Conservation (phyloP, 352 stramenopile genomes). For the Hyaloperonospora brassicae region DNA sequence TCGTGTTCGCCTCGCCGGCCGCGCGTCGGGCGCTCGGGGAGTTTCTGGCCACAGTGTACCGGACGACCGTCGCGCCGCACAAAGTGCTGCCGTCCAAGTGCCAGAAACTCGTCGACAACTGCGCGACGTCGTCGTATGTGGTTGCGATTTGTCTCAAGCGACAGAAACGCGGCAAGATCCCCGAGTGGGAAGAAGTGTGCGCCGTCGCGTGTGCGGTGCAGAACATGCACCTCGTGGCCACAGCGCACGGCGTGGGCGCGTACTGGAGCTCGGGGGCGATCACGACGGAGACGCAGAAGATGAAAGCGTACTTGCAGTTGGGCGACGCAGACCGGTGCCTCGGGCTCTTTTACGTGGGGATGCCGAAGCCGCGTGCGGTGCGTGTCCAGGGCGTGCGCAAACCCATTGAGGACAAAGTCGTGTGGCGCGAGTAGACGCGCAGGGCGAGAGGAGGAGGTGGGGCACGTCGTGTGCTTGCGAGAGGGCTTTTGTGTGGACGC, state of each 20-base stretch:
- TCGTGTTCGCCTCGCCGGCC: slow-evolving; percentile 55
- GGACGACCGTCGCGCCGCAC: slow-evolving; percentile 44
- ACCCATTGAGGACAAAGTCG: slow-evolving; percentile 72
- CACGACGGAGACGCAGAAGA: slow-evolving; percentile 54
- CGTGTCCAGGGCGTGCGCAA: slow-evolving; percentile 50
- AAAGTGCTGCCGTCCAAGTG: slow-evolving; percentile 78
- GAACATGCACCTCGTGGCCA: slow-evolving; percentile 77
- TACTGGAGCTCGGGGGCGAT: slow-evolving; percentile 81
- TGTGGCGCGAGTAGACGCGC: slow-evolving; percentile 17
- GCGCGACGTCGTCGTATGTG: slow-evolving; percentile 58
- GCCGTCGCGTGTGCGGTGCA: slow-evolving; percentile 70
- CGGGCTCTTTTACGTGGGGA: slow-evolving; percentile 79
- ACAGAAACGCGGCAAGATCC: slow-evolving; percentile 70
- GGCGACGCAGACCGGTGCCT: slow-evolving; percentile 68
- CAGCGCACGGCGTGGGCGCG: slow-evolving; percentile 55
- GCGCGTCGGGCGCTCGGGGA: slow-evolving; percentile 50
- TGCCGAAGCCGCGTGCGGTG: slow-evolving; percentile 40
- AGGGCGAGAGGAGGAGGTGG: no score
- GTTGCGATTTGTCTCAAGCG: slow-evolving; percentile 86
- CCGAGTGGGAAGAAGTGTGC: slow-evolving; percentile 76
- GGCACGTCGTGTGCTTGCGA: no score
- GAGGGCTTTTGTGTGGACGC: no score
- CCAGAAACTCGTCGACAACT: slow-evolving; percentile 71
- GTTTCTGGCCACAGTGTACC: slow-evolving; percentile 64
- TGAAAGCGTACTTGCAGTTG: slow-evolving; percentile 75